Evolutionary conservation across 208 protist species (phyloP).

Genomic region (Leishmania martiniquensis): DNA sequence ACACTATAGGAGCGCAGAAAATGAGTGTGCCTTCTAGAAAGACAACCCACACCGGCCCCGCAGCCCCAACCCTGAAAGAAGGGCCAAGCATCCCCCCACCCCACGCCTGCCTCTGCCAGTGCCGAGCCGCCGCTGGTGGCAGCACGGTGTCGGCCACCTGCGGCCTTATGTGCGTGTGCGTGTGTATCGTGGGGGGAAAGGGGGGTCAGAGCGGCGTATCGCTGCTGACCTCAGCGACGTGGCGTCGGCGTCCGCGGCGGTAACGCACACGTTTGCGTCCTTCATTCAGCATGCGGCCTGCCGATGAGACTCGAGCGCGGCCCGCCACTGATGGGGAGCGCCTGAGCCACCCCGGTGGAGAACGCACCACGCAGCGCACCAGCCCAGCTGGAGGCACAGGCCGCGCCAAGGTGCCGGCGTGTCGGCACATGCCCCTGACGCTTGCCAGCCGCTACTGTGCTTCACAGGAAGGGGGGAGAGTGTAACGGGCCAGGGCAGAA

Average conservation of each 20-base stretch:
- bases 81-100: not conserved
- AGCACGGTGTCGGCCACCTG: no score
- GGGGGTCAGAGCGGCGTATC: no score
- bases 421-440: not conserved
- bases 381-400: not conserved
- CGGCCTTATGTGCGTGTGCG: no score
- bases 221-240: no score
- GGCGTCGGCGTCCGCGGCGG: not conserved
- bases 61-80: not conserved
- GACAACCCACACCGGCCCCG: no score
- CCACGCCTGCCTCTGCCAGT: not conserved
- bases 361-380: not conserved
- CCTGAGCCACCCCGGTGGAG: not conserved
- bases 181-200: no score
- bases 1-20: conserved; percentile 92
- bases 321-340: not conserved
- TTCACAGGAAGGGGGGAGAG: not conserved
- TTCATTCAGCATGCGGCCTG: not conserved
- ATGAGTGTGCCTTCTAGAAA: no score
- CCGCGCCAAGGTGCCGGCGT: not conserved
- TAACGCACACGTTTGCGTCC: not conserved
- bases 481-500: not conserved
- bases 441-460: not conserved
- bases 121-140: not conserved
- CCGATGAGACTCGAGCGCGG: not conserved